Evolutionary conservation across 1,284 basidiomycete genomes (phyloP).

Genomic region (Boletus hoseneyae): DNA sequence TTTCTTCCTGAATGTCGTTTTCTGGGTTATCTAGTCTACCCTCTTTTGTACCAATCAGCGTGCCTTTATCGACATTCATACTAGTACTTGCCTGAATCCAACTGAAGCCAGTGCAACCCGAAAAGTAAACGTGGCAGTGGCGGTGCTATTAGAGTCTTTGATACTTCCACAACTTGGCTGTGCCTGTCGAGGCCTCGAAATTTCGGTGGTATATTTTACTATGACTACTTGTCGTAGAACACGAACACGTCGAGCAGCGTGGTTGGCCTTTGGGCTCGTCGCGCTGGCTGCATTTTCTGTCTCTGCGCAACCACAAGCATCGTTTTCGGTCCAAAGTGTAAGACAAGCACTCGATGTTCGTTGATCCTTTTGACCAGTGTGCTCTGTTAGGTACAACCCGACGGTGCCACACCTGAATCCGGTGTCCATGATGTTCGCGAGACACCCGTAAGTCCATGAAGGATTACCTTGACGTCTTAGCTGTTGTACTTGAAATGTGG

Average conservation of each 20-base stretch:
- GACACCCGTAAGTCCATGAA: conserved; percentile 16
- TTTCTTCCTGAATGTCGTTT: too few species aligned
- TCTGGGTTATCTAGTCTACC: too few species aligned
- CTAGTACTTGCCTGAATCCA: too few species aligned
- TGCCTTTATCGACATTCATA: too few species aligned
- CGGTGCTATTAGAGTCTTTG: conserved; percentile 11
- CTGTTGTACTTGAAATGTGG: not conserved
- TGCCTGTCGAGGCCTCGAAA: too few species aligned
- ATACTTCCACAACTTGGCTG: not conserved
- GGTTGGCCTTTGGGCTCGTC: conserved; percentile 56
- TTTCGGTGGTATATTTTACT: not conserved
- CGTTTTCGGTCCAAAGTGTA: conserved; percentile 25
- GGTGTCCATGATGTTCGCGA: conserved; percentile 10
- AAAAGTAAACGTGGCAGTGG: conserved; percentile 28
- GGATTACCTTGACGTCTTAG: not conserved
- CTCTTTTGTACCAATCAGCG: too few species aligned
- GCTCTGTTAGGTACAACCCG: conserved; percentile 14
- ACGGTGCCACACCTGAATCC: conserved; percentile 5
- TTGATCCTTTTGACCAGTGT: not conserved
- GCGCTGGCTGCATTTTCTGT: conserved; percentile 42
- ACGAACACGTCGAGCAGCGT: conserved; percentile 51
- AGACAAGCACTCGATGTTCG: not conserved
- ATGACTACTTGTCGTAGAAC: conserved; percentile 23
- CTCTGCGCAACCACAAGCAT: conserved; percentile 33
- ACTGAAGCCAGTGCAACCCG: too few species aligned